These are phyloP conservation scores for Rutstroemia sydowiana DNA, from an alignment of 2,329 filamentous ascomycete genomes.

Conservation along the genomic window DNA sequence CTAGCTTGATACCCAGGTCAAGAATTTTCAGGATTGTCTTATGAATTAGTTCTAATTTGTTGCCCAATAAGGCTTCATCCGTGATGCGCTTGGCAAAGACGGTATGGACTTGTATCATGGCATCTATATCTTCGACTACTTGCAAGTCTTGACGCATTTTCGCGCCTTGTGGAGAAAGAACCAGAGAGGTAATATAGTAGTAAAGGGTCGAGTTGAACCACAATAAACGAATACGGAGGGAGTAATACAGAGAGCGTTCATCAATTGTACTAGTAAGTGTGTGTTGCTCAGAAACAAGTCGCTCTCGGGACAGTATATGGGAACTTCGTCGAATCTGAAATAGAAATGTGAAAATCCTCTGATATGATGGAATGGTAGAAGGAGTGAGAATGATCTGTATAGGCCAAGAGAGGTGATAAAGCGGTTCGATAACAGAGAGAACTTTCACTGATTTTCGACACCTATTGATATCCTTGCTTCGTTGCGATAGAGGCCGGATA, in stretches of 20 bases:
- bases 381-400: slow-evolving; percentile 66
- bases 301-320: slow-evolving; percentile 53
- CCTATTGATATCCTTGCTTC: slow-evolving; percentile 37
- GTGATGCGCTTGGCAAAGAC: slow-evolving; percentile 55
- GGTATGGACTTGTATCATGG: slow-evolving; percentile 67
- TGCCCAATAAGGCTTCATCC: slow-evolving; percentile 62
- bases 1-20: slow-evolving; percentile 65
- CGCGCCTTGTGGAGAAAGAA: slow-evolving; percentile 53
- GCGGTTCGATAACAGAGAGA: slow-evolving; percentile 56
- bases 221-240: slow-evolving; percentile 60
- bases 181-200: slow-evolving; percentile 67
- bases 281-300: slow-evolving; percentile 36
- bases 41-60: slow-evolving; percentile 61
- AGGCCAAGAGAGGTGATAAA: slow-evolving; percentile 61
- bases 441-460: slow-evolving; percentile 53
- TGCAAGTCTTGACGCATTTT: slow-evolving; percentile 51
- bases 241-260: slow-evolving; percentile 46
- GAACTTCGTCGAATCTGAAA: slow-evolving; percentile 70
- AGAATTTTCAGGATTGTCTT: slow-evolving; percentile 68
- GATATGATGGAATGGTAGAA: slow-evolving; percentile 58
- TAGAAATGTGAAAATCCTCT: slow-evolving; percentile 65
- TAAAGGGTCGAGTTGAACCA: slow-evolving; percentile 74
- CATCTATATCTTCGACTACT: slow-evolving; percentile 65
- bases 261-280: slow-evolving; percentile 32
- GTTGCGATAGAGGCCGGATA: slow-evolving; percentile 35